A percentile compares a stretch with the other conserved stretches of the same genome.
Conservation (phyloP, 257 asterid genomes). For the Avicennia marina region DNA sequence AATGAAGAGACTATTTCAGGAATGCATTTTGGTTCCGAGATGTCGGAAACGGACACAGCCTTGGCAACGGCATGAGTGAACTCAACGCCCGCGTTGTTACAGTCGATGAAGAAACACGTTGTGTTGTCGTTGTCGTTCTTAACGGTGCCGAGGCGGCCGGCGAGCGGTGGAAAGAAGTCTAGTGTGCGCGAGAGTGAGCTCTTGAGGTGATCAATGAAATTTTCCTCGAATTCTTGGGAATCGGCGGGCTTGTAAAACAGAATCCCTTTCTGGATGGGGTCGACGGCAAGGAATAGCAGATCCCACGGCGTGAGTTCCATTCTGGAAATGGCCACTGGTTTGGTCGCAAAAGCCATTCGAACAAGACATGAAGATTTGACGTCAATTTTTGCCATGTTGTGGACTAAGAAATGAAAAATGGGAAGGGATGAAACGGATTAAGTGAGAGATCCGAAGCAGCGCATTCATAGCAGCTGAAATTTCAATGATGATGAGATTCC, state of each 20-base stretch:
- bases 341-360: conserved; percentile 19
- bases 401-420: too few species aligned
- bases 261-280: conserved; percentile 34
- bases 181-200: conserved; percentile 25
- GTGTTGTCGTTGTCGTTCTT: not conserved
- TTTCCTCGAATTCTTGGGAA: not conserved
- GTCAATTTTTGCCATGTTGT: conserved; percentile 22
- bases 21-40: conserved; percentile 4
- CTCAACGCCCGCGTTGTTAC: conserved; percentile 25
- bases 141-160: conserved; percentile 27
- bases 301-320: conserved; percentile 40
- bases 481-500: too few species aligned
- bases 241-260: conserved; percentile 27
- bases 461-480: too few species aligned
- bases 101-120: conserved; percentile 18
- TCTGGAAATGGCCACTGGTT: not conserved
- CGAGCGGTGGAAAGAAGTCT: conserved; percentile 33
- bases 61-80: conserved; percentile 24
- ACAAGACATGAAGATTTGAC: conserved; percentile 20
- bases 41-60: conserved; percentile 9
- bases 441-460: too few species aligned
- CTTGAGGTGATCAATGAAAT: conserved; percentile 25
- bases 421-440: too few species aligned
- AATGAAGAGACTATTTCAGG: conserved; percentile 27
- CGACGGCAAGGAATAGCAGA: conserved; percentile 19